These are phyloP conservation scores for Pseudozyma hubeiensis DNA, from an alignment of 1,284 basidiomycete genomes.

Conservation along the genomic window DNA sequence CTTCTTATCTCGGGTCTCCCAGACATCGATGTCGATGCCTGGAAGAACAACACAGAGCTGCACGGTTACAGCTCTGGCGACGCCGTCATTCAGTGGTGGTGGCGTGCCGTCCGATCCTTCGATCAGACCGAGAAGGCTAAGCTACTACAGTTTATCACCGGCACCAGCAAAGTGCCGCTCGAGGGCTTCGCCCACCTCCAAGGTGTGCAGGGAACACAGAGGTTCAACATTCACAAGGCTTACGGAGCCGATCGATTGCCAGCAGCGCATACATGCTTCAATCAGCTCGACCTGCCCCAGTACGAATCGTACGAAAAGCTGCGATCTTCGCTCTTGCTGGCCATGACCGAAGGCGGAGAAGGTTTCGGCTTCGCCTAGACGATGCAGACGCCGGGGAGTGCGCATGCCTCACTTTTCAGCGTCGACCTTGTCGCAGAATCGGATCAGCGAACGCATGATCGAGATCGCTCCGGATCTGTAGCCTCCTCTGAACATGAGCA, in stretches of 20 bases:
- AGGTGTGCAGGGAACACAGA: constrained; percentile 91
- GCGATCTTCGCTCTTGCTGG: constrained; percentile 47
- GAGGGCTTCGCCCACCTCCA: constrained; percentile 92
- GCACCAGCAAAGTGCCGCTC: constrained; percentile 88
- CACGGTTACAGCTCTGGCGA: constrained; percentile 81
- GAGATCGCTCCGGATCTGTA: constrained; percentile 44
- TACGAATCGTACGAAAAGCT: constrained; percentile 67
- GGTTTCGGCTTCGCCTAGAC: constrained; percentile 67
- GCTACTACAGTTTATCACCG: constrained; percentile 88
- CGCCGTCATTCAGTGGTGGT: constrained; percentile 98
- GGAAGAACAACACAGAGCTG: constrained; percentile 93
- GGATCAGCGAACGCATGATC: constrained; percentile 43
- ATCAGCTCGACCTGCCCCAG: constrained; percentile 69
- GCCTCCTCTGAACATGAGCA: constrained; percentile 42
- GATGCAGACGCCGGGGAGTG: background rate
- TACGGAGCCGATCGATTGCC: constrained; percentile 89
- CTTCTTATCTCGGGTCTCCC: constrained; percentile 96
- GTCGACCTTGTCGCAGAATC: constrained; percentile 17
- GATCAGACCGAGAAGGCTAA: constrained; percentile 96
- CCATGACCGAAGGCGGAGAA: constrained; percentile 68
- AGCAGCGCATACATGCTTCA: constrained; percentile 85
- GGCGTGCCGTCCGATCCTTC: constrained; percentile 97
- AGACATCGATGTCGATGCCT: constrained; percentile 98
- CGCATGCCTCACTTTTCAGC: constrained; percentile 1
- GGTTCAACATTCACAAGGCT: constrained; percentile 94